Evolutionary conservation across 192 early-diverging fungal genomes (phyloP), one percentile per base, ranked within the genome.

Genomic region (Coemansia sp.): DNA sequence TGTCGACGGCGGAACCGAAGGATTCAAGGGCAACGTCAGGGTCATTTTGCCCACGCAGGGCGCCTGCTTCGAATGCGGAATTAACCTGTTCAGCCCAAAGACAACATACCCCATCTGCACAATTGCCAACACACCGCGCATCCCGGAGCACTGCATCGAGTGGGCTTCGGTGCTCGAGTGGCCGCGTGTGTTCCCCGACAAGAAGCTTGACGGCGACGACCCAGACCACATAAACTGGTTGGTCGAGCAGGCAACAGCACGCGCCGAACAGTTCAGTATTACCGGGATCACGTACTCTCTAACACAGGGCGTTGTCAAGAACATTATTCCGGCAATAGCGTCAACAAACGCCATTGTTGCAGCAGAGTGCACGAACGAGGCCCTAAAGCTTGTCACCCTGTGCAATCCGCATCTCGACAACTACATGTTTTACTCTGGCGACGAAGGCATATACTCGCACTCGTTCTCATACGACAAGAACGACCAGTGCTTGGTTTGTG

Each of bases 101-200:
- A 88, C 84, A 5, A 91, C 90, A 0, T 98, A 91, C 54, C 96
- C 96, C 0, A 94, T 98, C 25, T 98, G 97, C 74, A 98, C 97
- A 4, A 98, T 98, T 68, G 95, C 97, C 36, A 97, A 98, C 65
- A 97, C 97, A 20, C 97, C 97, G 7, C 87, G 97, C 5, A 73
- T 98, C 29, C 97, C 97, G 3, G 97, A 98, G 67, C 97, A 98
- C 74, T 98, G 97, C 73, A 95, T 98, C 59, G 94, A 97, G 62
- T 98, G 91, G 89, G 97, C 97, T 5, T 93, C 89, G 22, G 83
- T 94, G 3, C 67, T 98, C n/a, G 88, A 91, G 63, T 98, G 95
- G 94, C 92, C 97, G 36, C 87, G 87, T 29, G 67, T 79, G 55
- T 92, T 88, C 64, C 86, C 87, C 36, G 83, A 88, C 84, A 86